phyloP scores from a whole-genome alignment of 1,284 basidiomycete genomes.

The Xanthoconium separans region DNA sequence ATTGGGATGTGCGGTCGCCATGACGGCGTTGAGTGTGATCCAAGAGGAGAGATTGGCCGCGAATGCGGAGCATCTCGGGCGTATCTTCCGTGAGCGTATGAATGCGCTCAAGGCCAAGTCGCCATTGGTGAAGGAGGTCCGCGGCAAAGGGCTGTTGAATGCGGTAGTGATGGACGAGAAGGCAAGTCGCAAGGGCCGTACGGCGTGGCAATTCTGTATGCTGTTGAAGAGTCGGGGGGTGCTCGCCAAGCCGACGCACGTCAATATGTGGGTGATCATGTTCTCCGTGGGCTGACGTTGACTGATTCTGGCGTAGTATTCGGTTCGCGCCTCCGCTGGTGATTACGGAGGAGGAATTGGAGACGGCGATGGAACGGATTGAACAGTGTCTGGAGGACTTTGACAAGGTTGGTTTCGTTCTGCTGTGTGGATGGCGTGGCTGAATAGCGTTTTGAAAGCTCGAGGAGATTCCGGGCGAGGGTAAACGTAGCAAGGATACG shows the following conservation, averaged over 20 bases:
- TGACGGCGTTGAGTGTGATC: constrained; percentile 87
- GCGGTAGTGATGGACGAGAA: constrained; percentile 92
- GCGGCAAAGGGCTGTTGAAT: constrained; percentile 89
- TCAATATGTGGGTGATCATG: constrained; percentile 72
- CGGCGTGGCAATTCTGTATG: constrained; percentile 96
- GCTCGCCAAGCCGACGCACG: constrained; percentile 94
- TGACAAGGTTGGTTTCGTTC: constrained; percentile 60
- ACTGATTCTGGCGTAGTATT: constrained; percentile 52
- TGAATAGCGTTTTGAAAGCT: constrained; percentile 41
- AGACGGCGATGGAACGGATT: constrained; percentile 77
- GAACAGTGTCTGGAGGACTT: constrained; percentile 77
- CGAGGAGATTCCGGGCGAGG: constrained; percentile 72
- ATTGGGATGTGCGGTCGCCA: constrained; percentile 91
- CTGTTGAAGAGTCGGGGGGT: constrained; percentile 89
- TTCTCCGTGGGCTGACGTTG: neutral
- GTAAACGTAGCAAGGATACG: constrained; percentile 51
- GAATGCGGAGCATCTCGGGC: constrained; percentile 78
- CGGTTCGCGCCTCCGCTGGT: constrained; percentile 96
- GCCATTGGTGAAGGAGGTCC: constrained; percentile 71
- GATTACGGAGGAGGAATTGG: constrained; percentile 83
- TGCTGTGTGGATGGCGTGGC: neutral
- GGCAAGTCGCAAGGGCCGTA: constrained; percentile 72
- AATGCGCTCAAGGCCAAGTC: constrained; percentile 54
- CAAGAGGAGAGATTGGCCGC: constrained; percentile 82
- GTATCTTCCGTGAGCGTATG: constrained; percentile 75